phyloP scores from a whole-genome alignment of 2,329 filamentous ascomycete species.

The Trichoderma brevicompactum region DNA sequence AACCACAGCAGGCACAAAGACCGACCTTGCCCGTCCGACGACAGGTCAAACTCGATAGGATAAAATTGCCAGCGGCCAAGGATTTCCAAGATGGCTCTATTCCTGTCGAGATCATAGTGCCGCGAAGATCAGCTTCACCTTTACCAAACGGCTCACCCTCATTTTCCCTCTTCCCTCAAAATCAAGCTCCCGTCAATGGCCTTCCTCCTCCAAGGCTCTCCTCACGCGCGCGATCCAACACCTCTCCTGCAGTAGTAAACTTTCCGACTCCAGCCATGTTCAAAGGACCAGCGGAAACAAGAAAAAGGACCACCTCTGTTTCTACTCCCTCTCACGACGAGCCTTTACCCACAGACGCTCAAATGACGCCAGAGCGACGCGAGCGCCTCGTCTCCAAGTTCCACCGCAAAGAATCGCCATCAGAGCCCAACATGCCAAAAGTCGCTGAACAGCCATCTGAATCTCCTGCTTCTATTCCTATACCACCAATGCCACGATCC shows the following conservation, averaged over 20 bases:
- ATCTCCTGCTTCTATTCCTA: background rate
- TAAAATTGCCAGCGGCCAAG: slow-evolving; percentile 48
- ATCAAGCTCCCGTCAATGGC: slow-evolving; percentile 33
- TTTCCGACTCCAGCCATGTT: slow-evolving; percentile 20
- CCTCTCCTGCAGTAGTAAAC: slow-evolving; percentile 51
- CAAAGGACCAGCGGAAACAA: background rate
- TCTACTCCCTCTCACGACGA: slow-evolving; percentile 16
- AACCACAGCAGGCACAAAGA: background rate
- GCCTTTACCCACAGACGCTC: background rate
- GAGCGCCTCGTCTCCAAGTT: slow-evolving; percentile 33
- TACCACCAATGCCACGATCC: slow-evolving; percentile 8
- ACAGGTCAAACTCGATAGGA: slow-evolving; percentile 61
- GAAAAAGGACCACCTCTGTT: slow-evolving; percentile 23
- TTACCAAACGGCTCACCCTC: slow-evolving; percentile 49
- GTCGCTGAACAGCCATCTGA: background rate
- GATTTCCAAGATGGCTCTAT: slow-evolving; percentile 40
- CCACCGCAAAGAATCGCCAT: slow-evolving; percentile 25
- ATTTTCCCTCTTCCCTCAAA: slow-evolving; percentile 52
- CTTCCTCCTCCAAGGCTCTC: slow-evolving; percentile 41
- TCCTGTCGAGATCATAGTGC: slow-evolving; percentile 40
- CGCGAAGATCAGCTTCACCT: slow-evolving; percentile 56
- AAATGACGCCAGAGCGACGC: background rate
- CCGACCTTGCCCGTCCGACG: slow-evolving; percentile 55
- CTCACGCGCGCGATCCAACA: slow-evolving; percentile 56
- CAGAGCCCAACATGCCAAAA: background rate